A percentile compares a stretch with the other conserved stretches of the same genome.
These are phyloP conservation scores for Phytomonas sp. DNA, from an alignment of 208 protist genomes.

Conservation along the genomic window DNA sequence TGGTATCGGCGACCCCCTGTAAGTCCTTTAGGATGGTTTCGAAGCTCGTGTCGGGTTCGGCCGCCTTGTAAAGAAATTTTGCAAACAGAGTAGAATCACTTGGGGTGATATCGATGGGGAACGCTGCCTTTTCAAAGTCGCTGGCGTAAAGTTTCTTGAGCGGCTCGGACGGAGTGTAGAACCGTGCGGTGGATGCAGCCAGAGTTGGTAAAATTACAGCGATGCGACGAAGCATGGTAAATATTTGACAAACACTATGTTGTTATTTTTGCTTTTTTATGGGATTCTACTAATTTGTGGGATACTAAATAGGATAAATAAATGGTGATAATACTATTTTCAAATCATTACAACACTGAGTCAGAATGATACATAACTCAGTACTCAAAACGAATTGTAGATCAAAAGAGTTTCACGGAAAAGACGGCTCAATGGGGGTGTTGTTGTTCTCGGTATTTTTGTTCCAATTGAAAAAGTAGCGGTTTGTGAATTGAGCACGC, in stretches of 20 bases:
- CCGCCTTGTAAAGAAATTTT: slow-evolving; percentile 87
- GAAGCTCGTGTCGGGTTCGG: slow-evolving; percentile 51
- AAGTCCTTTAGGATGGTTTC: slow-evolving; percentile 77
- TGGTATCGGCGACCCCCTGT: slow-evolving; percentile 49
- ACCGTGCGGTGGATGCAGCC: slow-evolving; percentile 39
- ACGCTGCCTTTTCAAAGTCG: slow-evolving; percentile 76
- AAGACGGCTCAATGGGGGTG: not conserved
- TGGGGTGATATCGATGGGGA: slow-evolving; percentile 73
- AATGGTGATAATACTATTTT: slow-evolving; percentile 12
- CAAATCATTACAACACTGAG: not conserved
- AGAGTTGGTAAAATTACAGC: slow-evolving; percentile 24
- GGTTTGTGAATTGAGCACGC: not conserved
- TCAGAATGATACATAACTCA: not conserved
- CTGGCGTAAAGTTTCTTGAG: slow-evolving; percentile 85
- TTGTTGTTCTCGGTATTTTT: not conserved
- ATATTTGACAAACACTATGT: slow-evolving; percentile 1
- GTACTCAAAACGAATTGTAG: no score
- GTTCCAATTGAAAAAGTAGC: not conserved
- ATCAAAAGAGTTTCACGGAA: slow-evolving; percentile 1
- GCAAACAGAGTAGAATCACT: slow-evolving; percentile 86
- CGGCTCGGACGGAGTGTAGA: slow-evolving; percentile 80
- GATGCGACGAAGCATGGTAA: slow-evolving; percentile 75
- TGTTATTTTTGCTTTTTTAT: not conserved
- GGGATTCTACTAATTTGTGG: not conserved
- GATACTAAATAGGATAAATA: not conserved